Conservation (phyloP, 1,139 yeast genomes). For the Saccharomyces hybrid region DNA sequence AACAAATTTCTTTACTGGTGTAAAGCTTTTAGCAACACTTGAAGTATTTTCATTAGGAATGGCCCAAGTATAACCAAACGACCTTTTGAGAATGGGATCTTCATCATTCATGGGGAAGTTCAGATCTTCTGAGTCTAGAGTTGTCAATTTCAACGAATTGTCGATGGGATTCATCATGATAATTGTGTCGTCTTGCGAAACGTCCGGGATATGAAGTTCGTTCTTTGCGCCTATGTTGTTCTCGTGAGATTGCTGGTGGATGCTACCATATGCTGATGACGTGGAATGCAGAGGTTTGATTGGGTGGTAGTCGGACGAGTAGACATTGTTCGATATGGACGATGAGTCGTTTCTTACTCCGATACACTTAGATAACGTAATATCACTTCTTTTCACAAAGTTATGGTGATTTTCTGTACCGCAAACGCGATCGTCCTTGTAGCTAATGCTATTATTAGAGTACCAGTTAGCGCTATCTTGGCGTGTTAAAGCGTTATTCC, state of each 20-base stretch:
- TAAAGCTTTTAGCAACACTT: not conserved
- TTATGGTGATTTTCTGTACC: constrained; percentile 3
- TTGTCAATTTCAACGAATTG: constrained; percentile 7
- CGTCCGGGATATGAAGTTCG: not conserved
- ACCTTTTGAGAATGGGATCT: constrained; percentile 2
- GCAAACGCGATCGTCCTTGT: constrained; percentile 5
- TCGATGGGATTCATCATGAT: constrained; percentile 6
- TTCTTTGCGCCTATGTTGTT: not conserved
- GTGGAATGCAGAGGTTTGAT: not conserved
- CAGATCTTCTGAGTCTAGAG: constrained; percentile 2
- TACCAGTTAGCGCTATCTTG: not conserved
- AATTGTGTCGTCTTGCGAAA: constrained; percentile 1
- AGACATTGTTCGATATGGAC: constrained; percentile 29
- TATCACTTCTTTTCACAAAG: constrained; percentile 16
- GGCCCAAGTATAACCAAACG: constrained; percentile 4
- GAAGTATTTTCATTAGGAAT: not conserved
- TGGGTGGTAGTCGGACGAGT: constrained; percentile 13
- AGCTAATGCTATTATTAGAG: not conserved
- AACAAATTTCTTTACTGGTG: not conserved
- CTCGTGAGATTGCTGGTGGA: not conserved
- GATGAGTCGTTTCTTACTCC: constrained; percentile 27
- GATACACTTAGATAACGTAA: constrained; percentile 29
- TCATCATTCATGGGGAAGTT: not conserved
- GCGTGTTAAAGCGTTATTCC: not conserved
- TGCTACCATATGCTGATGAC: not conserved